Evolutionary conservation across 2,329 filamentous ascomycete species (phyloP), one percentile per base, ranked within the genome.

Genomic region (Ophiostoma piceae): DNA sequence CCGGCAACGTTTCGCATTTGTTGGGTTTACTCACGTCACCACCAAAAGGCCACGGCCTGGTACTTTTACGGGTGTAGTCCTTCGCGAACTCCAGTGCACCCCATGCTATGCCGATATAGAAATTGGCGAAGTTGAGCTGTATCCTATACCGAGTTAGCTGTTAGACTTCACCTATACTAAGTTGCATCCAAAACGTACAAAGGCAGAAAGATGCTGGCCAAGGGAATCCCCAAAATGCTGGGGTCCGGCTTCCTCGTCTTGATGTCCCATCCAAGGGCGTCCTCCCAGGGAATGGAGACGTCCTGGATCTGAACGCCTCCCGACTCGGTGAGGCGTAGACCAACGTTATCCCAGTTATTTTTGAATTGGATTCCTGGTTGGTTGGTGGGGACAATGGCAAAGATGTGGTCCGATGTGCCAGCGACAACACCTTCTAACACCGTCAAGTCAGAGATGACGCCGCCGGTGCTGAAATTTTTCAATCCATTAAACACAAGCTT

Each of bases 381-480:
- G 0, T 80, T 76, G 0, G 87, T 89, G 5, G 81, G 80, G 1
- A 87, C 86, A 29, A 89, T 77, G 2, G 87, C 85, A 74, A 89
- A 90, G 70, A 90, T 86, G 74, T 90, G 87, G 68, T 87, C 80
- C 4, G 82, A 80, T 0, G 86, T 88, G 22, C 81, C 84, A 6
- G 85, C 82, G n/a, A 84, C 79, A 0, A 87, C 84, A 26, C 88
- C 88, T 74, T 90, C 88, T 0, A 90, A 81, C 0, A 90, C 86
- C 0, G 87, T 89, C 26, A 90, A 77, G 71, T 90, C 88, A 0
- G 87, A 89, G 1, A 90, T 81, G 0, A 89, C 87, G 35, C 87
- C 88, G 0, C 88, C 88, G 0, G 88, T 90, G 75, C 88, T 90
- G 80, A 90, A 90, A 77, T 85, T 81, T 76, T 90, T 90, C 77